A percentile compares a stretch with the other conserved stretches of the same genome.
Conservation (phyloP, 192 early-diverging fungal species). For the Pilobolus umbonatus region DNA sequence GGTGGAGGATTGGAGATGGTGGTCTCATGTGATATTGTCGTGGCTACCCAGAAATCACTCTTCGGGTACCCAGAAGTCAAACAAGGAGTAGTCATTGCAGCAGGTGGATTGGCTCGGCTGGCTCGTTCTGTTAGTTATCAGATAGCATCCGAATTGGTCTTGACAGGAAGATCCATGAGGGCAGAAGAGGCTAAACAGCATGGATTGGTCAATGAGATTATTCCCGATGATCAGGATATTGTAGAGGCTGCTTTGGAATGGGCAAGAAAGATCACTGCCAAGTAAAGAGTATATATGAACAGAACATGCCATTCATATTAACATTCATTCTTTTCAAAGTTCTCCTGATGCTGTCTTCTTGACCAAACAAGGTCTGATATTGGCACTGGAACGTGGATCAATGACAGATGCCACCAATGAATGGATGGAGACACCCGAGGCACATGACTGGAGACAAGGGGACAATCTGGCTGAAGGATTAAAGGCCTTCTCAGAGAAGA, state of each 20-base stretch:
- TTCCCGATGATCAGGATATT: constrained; percentile 24
- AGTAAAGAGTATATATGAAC: constrained; percentile 16
- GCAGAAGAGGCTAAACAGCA: constrained; percentile 34
- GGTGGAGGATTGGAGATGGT: constrained; percentile 39
- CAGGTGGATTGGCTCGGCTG: constrained; percentile 34
- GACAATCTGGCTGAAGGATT: constrained; percentile 34
- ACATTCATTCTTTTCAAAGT: no score
- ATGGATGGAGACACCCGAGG: constrained; percentile 21
- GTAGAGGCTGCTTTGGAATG: constrained; percentile 21
- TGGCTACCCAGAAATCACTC: constrained; percentile 31
- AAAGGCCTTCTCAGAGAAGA: constrained; percentile 37
- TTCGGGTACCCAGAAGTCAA: constrained; percentile 44
- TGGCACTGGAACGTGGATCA: constrained; percentile 31
- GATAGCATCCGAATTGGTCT: constrained; percentile 32
- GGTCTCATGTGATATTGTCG: constrained; percentile 38
- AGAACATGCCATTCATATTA: no score
- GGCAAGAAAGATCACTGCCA: constrained; percentile 29
- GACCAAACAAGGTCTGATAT: constrained; percentile 32
- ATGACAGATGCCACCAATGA: constrained; percentile 28
- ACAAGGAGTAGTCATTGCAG: constrained; percentile 28
- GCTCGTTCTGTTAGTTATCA: constrained; percentile 33
- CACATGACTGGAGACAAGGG: constrained; percentile 17
- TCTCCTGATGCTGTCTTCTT: constrained; percentile 41
- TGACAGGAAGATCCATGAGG: constrained; percentile 34
- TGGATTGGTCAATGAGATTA: constrained; percentile 36